Percentiles rank a stretch among this genome's conserved stretches.
These are phyloP conservation scores for Trichoderma sp. DNA, from an alignment of 2,329 filamentous ascomycete species.

Conservation along the genomic window DNA sequence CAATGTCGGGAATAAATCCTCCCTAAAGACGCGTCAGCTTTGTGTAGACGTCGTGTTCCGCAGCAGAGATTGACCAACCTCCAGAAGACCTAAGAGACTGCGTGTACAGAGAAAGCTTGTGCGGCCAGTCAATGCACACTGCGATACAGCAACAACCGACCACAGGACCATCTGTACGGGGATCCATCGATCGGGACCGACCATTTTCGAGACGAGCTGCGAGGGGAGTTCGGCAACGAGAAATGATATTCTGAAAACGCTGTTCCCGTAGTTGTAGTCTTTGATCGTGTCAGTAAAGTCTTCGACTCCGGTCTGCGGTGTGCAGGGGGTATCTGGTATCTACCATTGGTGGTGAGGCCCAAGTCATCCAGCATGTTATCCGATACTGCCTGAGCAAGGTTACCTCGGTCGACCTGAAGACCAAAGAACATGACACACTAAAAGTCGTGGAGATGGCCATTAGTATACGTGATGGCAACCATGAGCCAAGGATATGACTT, in stretches of 20 bases:
- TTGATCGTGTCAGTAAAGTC: neutral
- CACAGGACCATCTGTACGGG: conserved; percentile 21
- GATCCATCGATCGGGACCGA: conserved; percentile 19
- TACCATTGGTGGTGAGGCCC: conserved; percentile 17
- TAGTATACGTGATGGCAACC: neutral
- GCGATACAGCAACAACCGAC: conserved; percentile 11
- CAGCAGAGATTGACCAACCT: neutral
- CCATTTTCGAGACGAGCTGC: conserved; percentile 20
- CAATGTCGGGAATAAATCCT: conserved; percentile 20
- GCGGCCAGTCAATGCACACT: conserved; percentile 13
- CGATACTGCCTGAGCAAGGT: conserved; percentile 19
- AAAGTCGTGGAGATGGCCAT: neutral
- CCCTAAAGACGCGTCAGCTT: neutral
- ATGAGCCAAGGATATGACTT: neutral
- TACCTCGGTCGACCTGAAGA: conserved; percentile 18
- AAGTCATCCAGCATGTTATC: conserved; percentile 21
- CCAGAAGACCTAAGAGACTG: conserved; percentile 10
- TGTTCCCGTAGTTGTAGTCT: conserved; percentile 21
- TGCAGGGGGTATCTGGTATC: neutral
- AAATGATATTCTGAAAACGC: conserved; percentile 14
- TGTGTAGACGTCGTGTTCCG: neutral
- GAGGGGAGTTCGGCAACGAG: conserved; percentile 14
- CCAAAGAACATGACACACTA: conserved; percentile 24
- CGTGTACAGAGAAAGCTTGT: conserved; percentile 22
- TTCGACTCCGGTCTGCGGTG: too few relatives aligned